Conservation (phyloP, 1,284 basidiomycete genomes). For the Ceratobasidium sp. region DNA sequence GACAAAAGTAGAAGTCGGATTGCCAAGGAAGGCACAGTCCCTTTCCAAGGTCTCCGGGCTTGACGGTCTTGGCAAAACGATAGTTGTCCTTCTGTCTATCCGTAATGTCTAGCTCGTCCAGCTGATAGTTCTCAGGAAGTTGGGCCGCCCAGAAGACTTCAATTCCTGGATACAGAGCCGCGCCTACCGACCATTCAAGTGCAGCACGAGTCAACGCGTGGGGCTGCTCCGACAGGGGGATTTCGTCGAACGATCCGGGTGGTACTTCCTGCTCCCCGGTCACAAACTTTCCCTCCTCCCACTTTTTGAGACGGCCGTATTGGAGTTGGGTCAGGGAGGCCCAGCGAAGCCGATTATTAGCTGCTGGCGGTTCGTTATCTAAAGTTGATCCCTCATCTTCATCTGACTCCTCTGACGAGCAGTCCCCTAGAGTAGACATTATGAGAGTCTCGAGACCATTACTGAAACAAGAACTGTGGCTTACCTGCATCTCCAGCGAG, state of each 20-base stretch:
- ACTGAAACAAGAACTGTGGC: constrained; percentile 20
- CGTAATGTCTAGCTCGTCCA: neutral
- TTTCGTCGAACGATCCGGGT: constrained; percentile 47
- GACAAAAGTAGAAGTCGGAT: constrained; percentile 41
- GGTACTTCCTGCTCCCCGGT: constrained; percentile 29
- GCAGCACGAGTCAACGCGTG: constrained; percentile 53
- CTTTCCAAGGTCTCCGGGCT: constrained; percentile 30
- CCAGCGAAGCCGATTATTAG: constrained; percentile 45
- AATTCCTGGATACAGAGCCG: constrained; percentile 57
- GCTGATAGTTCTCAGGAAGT: no score
- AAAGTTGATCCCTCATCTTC: no score
- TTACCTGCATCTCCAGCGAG: constrained; percentile 54
- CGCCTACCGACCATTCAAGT: constrained; percentile 57
- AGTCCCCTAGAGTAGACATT: no score
- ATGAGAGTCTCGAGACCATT: neutral
- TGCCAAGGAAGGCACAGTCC: constrained; percentile 43
- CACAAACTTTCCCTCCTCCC: constrained; percentile 54
- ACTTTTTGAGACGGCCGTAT: constrained; percentile 55
- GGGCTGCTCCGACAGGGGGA: constrained; percentile 50
- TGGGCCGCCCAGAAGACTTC: constrained; percentile 35
- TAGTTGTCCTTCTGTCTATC: constrained; percentile 24
- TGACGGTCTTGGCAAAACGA: constrained; percentile 28
- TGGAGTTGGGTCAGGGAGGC: constrained; percentile 56
- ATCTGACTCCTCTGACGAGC: no score
- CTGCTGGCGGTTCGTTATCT: no score